Base-by-base conservation (phyloP, 2,329 filamentous ascomycete species). In the Ascochyta koolunga region DNA sequence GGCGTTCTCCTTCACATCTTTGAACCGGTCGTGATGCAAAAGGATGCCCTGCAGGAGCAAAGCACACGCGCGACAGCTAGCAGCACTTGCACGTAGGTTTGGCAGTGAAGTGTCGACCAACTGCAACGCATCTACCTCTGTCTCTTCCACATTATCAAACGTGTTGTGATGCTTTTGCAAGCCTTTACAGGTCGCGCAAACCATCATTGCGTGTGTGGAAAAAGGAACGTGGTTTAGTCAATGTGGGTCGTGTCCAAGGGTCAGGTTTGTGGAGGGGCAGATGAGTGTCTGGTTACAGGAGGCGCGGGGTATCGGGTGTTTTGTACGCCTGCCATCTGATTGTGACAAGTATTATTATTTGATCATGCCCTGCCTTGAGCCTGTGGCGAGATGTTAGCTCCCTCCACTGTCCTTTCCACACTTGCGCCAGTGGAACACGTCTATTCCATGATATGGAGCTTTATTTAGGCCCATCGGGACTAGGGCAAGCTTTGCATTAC, bases 21-120 rank as follows among this genome's bases (percentile, higher is more conserved):
- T 50, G 40, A 73, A 72, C 2, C 62, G 59, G 32, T 69, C 62
- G 54, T 73, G 66, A 56, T 74, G 68, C 40, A 73, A 42, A 6
- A 73, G 51, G 39, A 72, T 55, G 21, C 70, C 70, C 50, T 73
- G 69, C 11, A 73, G 61, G 37, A 74, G 58, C 29, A 73, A 50
- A 7, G 68, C 66, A 55, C 71, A 74, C 22, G 68, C 65, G 38
- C 68, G 68, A 53, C 71, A 74, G 49, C 50, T 59, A 41, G 57
- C 60, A 9, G 67, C 64, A 43, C 70, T 73, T 37, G 50, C 51
- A 44, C 69, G 66, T 42, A 74, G 57, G 22, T 52, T 59, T 57
- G 69, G 56, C 46, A 74, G 41, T 8, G 65, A 68, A 39, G 69
- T 67, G 53, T 64, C 67, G 49, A 72, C 51, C 65, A 65, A 69